These are phyloP conservation scores for Pseudogymnoascus sp. DNA, from an alignment of 2,329 filamentous ascomycete genomes.

Conservation along the genomic window DNA sequence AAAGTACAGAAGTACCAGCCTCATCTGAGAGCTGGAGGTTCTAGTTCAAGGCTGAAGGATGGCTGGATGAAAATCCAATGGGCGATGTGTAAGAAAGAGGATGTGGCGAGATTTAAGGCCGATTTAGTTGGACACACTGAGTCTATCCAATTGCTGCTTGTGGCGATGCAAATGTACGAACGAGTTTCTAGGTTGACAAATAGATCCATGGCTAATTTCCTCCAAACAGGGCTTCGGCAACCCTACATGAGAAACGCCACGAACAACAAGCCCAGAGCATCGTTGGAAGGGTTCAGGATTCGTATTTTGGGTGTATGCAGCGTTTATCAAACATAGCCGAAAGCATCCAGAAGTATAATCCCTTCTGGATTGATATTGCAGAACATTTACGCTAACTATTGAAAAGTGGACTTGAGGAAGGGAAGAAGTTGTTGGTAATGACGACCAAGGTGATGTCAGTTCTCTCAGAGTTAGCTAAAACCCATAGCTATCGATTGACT, in stretches of 20 bases:
- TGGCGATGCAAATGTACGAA: slow-evolving; percentile 23
- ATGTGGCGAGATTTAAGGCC: slow-evolving; percentile 23
- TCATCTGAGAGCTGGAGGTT: slow-evolving; percentile 11
- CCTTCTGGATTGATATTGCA: neutral
- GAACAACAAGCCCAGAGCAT: slow-evolving; percentile 12
- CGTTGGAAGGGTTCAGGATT: neutral
- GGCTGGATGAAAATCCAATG: slow-evolving; percentile 25
- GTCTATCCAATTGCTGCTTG: slow-evolving; percentile 25
- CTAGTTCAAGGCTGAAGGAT: slow-evolving; percentile 18
- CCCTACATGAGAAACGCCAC: slow-evolving; percentile 13
- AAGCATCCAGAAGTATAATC: neutral
- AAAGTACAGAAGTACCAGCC: slow-evolving; percentile 27
- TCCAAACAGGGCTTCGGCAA: neutral
- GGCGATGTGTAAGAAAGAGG: slow-evolving; percentile 25
- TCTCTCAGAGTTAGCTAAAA: neutral
- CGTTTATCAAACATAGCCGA: neutral
- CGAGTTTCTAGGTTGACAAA: neutral
- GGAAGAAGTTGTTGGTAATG: neutral
- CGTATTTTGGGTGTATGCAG: slow-evolving; percentile 12
- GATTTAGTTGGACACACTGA: slow-evolving; percentile 24
- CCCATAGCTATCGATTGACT: neutral
- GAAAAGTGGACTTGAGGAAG: slow-evolving; percentile 1
- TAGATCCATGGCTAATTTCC: neutral
- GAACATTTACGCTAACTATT: neutral
- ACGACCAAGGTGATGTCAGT: slow-evolving; percentile 8